Evolutionary conservation across 768 basidiomycete species (phyloP).

Genomic region (Auricularia heimuer): DNA sequence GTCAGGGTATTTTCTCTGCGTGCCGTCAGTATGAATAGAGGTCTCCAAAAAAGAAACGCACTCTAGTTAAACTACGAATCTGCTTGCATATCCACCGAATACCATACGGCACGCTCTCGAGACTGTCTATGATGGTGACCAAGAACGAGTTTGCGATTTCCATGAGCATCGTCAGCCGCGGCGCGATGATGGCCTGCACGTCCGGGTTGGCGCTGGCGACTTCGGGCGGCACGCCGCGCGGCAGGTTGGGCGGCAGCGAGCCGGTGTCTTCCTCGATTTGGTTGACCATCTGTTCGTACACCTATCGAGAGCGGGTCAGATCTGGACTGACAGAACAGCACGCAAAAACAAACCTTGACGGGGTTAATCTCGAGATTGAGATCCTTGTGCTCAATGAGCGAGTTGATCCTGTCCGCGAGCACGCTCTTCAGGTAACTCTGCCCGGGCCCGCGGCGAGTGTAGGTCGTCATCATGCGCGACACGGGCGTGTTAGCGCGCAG

Average conservation of each 20-base stretch:
- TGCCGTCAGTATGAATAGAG: neutral
- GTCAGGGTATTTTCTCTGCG: constrained; percentile 94
- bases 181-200: constrained; percentile 96
- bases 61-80: constrained; percentile 90
- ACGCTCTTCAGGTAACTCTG: constrained; percentile 98
- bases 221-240: constrained; percentile 89
- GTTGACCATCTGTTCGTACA: constrained; percentile 98
- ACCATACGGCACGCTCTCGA: constrained; percentile 98
- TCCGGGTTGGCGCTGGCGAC: constrained; percentile 89
- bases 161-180: constrained; percentile 97
- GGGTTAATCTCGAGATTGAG: constrained; percentile 99
- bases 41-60: constrained; percentile 32
- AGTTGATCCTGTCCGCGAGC: constrained; percentile 95
- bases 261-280: constrained; percentile 98
- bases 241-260: constrained; percentile 79
- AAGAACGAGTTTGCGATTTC: constrained; percentile 98
- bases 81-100: constrained; percentile 99
- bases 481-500: constrained; percentile 98
- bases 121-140: constrained; percentile 93
- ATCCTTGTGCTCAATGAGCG: constrained; percentile 98
- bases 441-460: constrained; percentile 95
- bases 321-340: too few relatives aligned
- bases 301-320: constrained; percentile 17
- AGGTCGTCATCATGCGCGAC: constrained; percentile 99
- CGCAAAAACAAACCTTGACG: constrained; percentile 44